These are phyloP conservation scores for Diaporthe aspalathi DNA, from an alignment of 2,329 filamentous ascomycete species.

Conservation along the genomic window DNA sequence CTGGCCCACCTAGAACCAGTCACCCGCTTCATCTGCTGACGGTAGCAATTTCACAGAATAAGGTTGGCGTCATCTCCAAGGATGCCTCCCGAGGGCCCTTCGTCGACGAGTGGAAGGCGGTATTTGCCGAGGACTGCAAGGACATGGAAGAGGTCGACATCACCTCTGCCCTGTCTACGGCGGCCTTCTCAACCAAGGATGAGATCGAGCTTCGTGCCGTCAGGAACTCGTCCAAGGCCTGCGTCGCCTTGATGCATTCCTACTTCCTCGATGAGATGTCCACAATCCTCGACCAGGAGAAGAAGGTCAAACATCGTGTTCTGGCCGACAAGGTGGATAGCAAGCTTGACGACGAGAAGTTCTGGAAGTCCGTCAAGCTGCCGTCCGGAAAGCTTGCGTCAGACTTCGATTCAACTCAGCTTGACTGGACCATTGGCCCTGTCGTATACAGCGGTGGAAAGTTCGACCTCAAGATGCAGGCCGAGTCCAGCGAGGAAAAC, in stretches of 20 bases:
- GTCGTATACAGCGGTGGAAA: conserved; percentile 95
- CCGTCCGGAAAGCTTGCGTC: conserved; percentile 81
- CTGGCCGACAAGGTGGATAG: conserved; percentile 88
- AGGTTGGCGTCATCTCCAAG: conserved; percentile 87
- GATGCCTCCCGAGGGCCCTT: conserved; percentile 89
- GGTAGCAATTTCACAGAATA: conserved; percentile 70
- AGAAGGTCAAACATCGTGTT: conserved; percentile 91
- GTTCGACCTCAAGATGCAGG: conserved; percentile 87
- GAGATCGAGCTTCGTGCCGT: conserved; percentile 94
- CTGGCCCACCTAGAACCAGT: conserved; percentile 17
- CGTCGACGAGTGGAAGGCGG: conserved; percentile 94
- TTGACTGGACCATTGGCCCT: conserved; percentile 94
- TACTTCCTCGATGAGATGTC: conserved; percentile 99
- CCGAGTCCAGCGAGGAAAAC: conserved; percentile 82
- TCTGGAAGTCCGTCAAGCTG: conserved; percentile 84
- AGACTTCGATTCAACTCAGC: conserved; percentile 87
- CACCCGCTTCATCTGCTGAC: conserved; percentile 3
- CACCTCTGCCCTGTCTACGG: conserved; percentile 80
- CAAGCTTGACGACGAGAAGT: conserved; percentile 93
- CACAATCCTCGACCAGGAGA: conserved; percentile 92
- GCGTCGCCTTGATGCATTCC: conserved; percentile 92
- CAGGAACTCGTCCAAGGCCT: conserved; percentile 92
- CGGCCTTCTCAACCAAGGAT: conserved; percentile 92
- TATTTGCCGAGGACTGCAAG: conserved; percentile 81
- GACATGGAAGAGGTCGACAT: conserved; percentile 92